A percentile compares a stretch with the other conserved stretches of the same genome.
These are phyloP conservation scores for Trapa incisa DNA, from an alignment of 345 rosid genomes.

Conservation along the genomic window DNA sequence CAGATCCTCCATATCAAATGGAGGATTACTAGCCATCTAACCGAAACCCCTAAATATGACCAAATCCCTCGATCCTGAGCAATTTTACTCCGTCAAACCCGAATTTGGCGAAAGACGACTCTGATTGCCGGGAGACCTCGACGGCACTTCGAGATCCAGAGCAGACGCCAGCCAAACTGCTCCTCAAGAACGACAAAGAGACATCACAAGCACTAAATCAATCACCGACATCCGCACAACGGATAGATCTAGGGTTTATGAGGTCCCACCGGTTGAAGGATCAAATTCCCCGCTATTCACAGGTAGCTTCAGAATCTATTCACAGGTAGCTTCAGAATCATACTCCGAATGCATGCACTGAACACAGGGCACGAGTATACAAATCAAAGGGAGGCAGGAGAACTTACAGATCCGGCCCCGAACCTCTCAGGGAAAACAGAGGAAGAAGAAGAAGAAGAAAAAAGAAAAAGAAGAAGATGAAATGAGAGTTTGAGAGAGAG, in stretches of 20 bases:
- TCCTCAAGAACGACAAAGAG: conserved; percentile 4
- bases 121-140: neutral
- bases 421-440: neutral
- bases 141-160: conserved; percentile 31
- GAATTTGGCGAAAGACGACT: neutral
- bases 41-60: conserved; percentile 8
- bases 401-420: conserved; percentile 29
- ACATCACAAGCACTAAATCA: conserved; percentile 19
- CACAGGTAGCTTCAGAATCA: neutral
- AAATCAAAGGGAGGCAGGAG: conserved; percentile 3
- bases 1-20: conserved; percentile 85
- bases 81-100: conserved; percentile 11
- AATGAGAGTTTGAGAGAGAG: neutral
- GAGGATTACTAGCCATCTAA: conserved; percentile 73
- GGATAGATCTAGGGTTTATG: conserved; percentile 37
- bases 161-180: neutral
- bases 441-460: neutral
- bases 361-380: neutral
- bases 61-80: conserved; percentile 11
- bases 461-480: neutral
- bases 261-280: conserved; percentile 16
- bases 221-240: neutral
- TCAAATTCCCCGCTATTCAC: conserved; percentile 3
- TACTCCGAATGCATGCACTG: conserved; percentile 3
- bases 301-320: neutral